Evolutionary conservation across 495 filamentous ascomycete species (phyloP).

Genomic region (Endocarpon pusillum): DNA sequence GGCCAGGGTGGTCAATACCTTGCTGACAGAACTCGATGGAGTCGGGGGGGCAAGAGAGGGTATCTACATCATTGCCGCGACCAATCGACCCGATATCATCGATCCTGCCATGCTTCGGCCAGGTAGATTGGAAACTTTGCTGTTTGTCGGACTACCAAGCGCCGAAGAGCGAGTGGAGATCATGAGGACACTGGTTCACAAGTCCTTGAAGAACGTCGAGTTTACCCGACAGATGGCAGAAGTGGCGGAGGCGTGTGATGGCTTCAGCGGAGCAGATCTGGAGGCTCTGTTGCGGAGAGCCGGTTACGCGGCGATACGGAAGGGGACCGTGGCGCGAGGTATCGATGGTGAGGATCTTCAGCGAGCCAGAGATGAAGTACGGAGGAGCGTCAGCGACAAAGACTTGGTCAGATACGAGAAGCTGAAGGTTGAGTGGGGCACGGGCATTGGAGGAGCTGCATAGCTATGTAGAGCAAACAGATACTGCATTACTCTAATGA

Average conservation of each 20-base stretch:
- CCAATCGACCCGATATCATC: constrained; percentile 91
- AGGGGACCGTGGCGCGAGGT: constrained; percentile 29
- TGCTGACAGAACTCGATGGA: constrained; percentile 93
- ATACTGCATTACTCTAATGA: too few species aligned
- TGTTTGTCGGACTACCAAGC: constrained; percentile 80
- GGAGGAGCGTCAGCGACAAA: constrained; percentile 70
- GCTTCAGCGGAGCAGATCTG: constrained; percentile 83
- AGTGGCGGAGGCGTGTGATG: constrained; percentile 60
- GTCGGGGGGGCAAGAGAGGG: constrained; percentile 56
- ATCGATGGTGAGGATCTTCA: constrained; percentile 65
- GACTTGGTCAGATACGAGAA: constrained; percentile 53
- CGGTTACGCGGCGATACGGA: constrained; percentile 55
- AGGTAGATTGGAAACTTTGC: constrained; percentile 70
- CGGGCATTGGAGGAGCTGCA: too few species aligned
- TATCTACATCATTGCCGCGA: constrained; percentile 89
- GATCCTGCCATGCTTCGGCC: constrained; percentile 90
- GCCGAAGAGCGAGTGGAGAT: constrained; percentile 72
- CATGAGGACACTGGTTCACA: constrained; percentile 54
- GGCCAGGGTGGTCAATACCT: constrained; percentile 81
- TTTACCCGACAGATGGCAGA: constrained; percentile 26
- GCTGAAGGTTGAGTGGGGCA: constrained; percentile 33
- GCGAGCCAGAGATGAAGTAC: constrained; percentile 49
- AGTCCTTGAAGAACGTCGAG: constrained; percentile 31
- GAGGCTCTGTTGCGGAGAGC: constrained; percentile 60
- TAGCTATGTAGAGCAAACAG: too few species aligned